A percentile compares a stretch with the other conserved stretches of the same genome.
phyloP scores from a whole-genome alignment of 1,284 basidiomycete genomes.

The Leccinum fallax region DNA sequence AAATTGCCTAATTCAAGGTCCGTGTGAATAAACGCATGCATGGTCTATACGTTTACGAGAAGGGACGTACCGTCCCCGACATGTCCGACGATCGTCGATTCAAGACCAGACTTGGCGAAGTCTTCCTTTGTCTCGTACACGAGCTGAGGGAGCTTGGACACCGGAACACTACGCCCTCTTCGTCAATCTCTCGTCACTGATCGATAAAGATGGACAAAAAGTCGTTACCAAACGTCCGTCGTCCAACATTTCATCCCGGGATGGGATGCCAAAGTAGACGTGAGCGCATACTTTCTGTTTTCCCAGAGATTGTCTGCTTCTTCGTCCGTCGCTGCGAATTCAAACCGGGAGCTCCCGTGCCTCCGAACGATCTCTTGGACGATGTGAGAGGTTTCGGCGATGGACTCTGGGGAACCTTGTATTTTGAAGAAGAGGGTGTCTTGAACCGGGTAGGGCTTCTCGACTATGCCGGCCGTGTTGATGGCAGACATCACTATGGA shows the following conservation, averaged over 20 bases:
- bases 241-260: slow-evolving; percentile 78
- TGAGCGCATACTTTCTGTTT: slow-evolving; percentile 84
- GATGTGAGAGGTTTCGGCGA: slow-evolving; percentile 61
- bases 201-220: not conserved
- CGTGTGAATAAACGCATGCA: slow-evolving; percentile 10
- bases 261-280: slow-evolving; percentile 66
- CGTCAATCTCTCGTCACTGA: not conserved
- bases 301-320: slow-evolving; percentile 87
- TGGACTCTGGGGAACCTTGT: slow-evolving; percentile 68
- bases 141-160: slow-evolving; percentile 67
- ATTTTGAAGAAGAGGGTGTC: slow-evolving; percentile 93
- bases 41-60: slow-evolving; percentile 22
- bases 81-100: slow-evolving; percentile 80
- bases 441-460: slow-evolving; percentile 64
- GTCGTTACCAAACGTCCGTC: slow-evolving; percentile 79
- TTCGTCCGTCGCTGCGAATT: slow-evolving; percentile 75
- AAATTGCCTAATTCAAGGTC: slow-evolving; percentile 51
- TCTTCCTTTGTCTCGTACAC: slow-evolving; percentile 80
- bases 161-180: slow-evolving; percentile 64
- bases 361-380: slow-evolving; percentile 64
- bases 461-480: slow-evolving; percentile 63
- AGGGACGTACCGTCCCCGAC: slow-evolving; percentile 75
- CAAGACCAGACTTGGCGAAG: slow-evolving; percentile 59
- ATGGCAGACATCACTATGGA: slow-evolving; percentile 74
- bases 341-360: slow-evolving; percentile 71